Conservation (phyloP, 2,329 filamentous ascomycete genomes). For the Verticillium zaregamsianum region DNA sequence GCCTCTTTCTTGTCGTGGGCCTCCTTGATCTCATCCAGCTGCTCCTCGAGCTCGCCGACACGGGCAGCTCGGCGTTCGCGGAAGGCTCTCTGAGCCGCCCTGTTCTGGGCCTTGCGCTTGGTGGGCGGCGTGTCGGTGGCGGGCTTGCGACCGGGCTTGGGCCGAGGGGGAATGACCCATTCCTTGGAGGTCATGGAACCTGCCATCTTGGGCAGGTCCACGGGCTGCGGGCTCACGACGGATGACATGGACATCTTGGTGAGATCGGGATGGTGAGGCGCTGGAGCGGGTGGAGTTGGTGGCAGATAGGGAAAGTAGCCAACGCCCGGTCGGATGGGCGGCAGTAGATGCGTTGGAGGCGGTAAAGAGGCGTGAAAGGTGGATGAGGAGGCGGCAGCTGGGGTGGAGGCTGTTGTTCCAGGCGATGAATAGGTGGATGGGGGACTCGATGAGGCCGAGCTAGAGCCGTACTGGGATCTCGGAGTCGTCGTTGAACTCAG, state of each 20-base stretch:
- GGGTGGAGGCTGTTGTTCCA: constrained; percentile 5
- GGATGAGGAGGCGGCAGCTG: constrained; percentile 7
- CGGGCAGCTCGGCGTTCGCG: constrained; percentile 81
- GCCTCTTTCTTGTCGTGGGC: constrained; percentile 52
- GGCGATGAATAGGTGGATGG: constrained; percentile 7
- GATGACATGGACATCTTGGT: constrained; percentile 45
- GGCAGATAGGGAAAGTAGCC: constrained; percentile 16
- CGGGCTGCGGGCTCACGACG: constrained; percentile 36
- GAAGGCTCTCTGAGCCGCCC: constrained; percentile 86
- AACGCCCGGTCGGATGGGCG: constrained; percentile 14
- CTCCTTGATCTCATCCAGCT: constrained; percentile 58
- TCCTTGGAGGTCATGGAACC: constrained; percentile 70
- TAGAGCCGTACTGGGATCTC: constrained; percentile 6
- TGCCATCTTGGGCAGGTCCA: constrained; percentile 38
- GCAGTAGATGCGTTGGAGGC: constrained; percentile 6
- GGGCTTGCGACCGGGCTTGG: constrained; percentile 89
- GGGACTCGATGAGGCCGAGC: constrained; percentile 9
- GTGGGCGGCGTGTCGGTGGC: constrained; percentile 89
- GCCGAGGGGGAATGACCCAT: constrained; percentile 80
- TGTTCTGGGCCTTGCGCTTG: constrained; percentile 91
- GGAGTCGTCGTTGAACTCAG: neutral
- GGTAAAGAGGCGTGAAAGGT: constrained; percentile 7
- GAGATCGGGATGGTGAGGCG: constrained; percentile 19
- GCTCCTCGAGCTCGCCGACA: constrained; percentile 70
- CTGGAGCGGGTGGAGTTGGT: constrained; percentile 19